A percentile compares a stretch with the other conserved stretches of the same genome.
Evolutionary conservation across 805 yeast species (phyloP).

Genomic region (Starmerella apicola): DNA sequence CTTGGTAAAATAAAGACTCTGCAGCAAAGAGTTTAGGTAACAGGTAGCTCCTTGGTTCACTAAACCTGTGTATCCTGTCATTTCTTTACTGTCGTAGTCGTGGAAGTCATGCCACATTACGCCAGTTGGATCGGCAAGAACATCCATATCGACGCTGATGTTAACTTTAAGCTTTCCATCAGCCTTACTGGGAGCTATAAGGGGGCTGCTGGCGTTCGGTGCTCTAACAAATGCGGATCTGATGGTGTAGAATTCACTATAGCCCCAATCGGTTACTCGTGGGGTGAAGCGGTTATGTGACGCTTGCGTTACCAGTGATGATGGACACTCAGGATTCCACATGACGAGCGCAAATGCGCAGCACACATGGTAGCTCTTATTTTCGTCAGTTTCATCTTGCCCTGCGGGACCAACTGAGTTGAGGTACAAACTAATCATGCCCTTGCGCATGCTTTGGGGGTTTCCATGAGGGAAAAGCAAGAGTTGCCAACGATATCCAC

Average conservation of each 20-base stretch:
- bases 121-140: conserved; percentile 82
- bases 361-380: conserved; percentile 35
- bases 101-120: conserved; percentile 83
- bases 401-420: conserved; percentile 43
- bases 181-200: conserved; percentile 32
- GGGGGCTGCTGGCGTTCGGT: conserved; percentile 22
- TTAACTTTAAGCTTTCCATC: conserved; percentile 36
- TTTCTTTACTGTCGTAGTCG: conserved; percentile 68
- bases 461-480: conserved; percentile 71
- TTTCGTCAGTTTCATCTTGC: not conserved
- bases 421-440: conserved; percentile 56
- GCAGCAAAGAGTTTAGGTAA: conserved; percentile 81
- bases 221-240: conserved; percentile 31
- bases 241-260: conserved; percentile 58
- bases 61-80: conserved; percentile 84
- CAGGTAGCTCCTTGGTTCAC: conserved; percentile 98
- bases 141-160: conserved; percentile 63
- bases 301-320: conserved; percentile 43
- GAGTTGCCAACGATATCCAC: conserved; percentile 34
- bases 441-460: conserved; percentile 30
- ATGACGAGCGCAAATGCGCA: conserved; percentile 78
- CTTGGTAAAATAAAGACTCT: conserved; percentile 78
- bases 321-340: conserved; percentile 68
- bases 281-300: conserved; percentile 70
- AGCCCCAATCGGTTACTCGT: conserved; percentile 91